Percentiles rank a stretch among this genome's conserved stretches.
phyloP scores from a whole-genome alignment of 2,329 filamentous ascomycete species.

The Stagonosporopsis cucurbitacearum region DNA sequence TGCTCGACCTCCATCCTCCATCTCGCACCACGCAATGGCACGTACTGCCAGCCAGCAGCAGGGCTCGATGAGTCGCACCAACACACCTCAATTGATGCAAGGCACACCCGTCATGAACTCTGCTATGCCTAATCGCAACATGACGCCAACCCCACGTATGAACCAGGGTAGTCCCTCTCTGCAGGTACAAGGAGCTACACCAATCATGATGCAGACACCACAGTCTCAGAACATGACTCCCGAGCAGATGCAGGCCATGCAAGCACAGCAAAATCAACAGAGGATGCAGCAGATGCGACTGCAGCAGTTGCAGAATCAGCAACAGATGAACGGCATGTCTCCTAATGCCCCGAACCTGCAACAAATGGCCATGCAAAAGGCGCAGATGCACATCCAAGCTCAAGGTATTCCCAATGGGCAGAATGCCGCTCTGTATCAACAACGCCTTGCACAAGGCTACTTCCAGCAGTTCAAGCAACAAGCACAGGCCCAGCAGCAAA shows the following conservation, averaged over 20 bases:
- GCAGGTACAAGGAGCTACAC: conserved; percentile 44
- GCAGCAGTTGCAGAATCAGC: conserved; percentile 16
- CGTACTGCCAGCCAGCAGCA: conserved; percentile 49
- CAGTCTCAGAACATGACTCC: conserved; percentile 43
- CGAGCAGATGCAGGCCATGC: conserved; percentile 43
- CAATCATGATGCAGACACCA: conserved; percentile 48
- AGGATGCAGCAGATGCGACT: conserved; percentile 23
- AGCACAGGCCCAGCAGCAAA: conserved; percentile 37
- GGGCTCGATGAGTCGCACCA: conserved; percentile 44
- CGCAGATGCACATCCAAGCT: conserved; percentile 41
- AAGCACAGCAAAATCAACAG: conserved; percentile 37
- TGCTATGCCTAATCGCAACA: conserved; percentile 47
- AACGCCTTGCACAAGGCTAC: conserved; percentile 35
- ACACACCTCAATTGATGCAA: conserved; percentile 49
- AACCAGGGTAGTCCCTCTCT: conserved; percentile 46
- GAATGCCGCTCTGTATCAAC: conserved; percentile 34
- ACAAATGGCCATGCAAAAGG: conserved; percentile 42
- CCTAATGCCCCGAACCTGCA: conserved; percentile 32
- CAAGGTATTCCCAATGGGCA: conserved; percentile 42
- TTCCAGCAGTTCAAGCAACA: conserved; percentile 31
- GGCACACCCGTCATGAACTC: conserved; percentile 48
- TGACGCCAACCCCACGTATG: conserved; percentile 50
- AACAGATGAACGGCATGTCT: conserved; percentile 22
- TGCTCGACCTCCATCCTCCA: conserved; percentile 46
- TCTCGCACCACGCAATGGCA: conserved; percentile 49